Base-by-base conservation (phyloP, 2,329 filamentous ascomycete genomes). In the Aspergillus sp. region DNA sequence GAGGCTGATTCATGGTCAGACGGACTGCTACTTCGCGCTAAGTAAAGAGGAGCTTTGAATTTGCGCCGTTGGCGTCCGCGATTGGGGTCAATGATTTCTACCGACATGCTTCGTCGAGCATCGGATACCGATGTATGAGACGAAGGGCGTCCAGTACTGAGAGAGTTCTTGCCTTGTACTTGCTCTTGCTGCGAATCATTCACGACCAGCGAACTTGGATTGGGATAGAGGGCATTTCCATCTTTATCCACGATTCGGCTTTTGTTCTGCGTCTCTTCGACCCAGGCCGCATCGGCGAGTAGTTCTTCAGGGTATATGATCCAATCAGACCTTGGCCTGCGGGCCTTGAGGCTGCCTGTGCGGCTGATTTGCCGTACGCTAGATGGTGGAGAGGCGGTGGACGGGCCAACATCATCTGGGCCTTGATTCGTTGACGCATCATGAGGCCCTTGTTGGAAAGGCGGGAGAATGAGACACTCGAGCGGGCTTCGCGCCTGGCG, bases 241-340 rank as follows among this genome's bases (percentile, higher is more conserved):
- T 91, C 82, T 15, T 88, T 87, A 75, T 97, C 91, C 72, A 96
- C 91, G 47, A 97, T 89, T 30, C 93, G 82, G 56, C 84, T 84
- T 74, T 93, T 96, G 76, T 97, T 93, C 61, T 89, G 82, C 34
- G 85, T 87, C 70, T 93, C 88, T 74, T 97, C 92, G 23, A 96
- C 80, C 95, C 95, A 99, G 71, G 93, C 92, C 1, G 90, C 84
- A 79, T 99, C 95, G 4, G 93, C 93, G 51, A 98, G 81, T 75
- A 97, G 84, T 73, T 98, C 93, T 59, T 91, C 89, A 0, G 94
- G 91, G 49, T 90, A 87, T 19, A 93, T 87, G 45, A 87, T 84
- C 95, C 95, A 98, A 71, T 96, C 93, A 25, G 93, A 87, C 62
- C 91, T 87, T 1, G 91, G 89, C 53, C 92, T 86, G 59, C 88